These are phyloP conservation scores for Diospyros kaki DNA, from an alignment of 148 eudicot genomes.

Conservation along the genomic window DNA sequence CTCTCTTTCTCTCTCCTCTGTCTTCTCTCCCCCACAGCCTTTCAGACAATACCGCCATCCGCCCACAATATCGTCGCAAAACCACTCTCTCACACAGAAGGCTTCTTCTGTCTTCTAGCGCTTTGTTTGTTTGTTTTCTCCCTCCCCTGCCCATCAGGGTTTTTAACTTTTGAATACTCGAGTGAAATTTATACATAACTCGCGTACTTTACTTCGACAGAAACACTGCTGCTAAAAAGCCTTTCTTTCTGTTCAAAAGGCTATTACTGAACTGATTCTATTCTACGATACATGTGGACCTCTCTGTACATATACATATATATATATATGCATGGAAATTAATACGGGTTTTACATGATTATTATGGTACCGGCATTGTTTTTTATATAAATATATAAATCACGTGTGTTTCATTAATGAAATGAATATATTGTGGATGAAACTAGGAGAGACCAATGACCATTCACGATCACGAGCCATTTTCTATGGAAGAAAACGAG, in stretches of 20 bases:
- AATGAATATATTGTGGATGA: neutral
- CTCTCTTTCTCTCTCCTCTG: neutral
- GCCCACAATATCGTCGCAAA: conserved; percentile 14
- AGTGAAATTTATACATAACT: neutral
- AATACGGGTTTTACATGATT: neutral
- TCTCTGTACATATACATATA: neutral
- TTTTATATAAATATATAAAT: too few relatives aligned
- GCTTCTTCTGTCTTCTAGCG: neutral
- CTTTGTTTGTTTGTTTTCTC: conserved; percentile 10
- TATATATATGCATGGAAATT: neutral
- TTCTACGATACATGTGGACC: neutral
- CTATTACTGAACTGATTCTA: neutral
- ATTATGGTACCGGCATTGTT: too few relatives aligned
- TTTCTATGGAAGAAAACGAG: neutral
- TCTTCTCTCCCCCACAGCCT: neutral
- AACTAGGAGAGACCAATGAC: neutral
- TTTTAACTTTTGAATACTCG: neutral
- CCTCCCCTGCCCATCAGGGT: neutral
- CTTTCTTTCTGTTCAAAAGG: neutral
- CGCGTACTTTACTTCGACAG: neutral
- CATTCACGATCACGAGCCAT: conserved; percentile 3
- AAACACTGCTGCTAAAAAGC: conserved; percentile 1
- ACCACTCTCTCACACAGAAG: neutral
- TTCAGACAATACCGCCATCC: neutral
- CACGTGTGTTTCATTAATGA: too few relatives aligned